Percentiles rank a stretch among this genome's conserved stretches.
phyloP scores from a whole-genome alignment of 352 stramenopile genomes.

The Lagenidium sp. region DNA sequence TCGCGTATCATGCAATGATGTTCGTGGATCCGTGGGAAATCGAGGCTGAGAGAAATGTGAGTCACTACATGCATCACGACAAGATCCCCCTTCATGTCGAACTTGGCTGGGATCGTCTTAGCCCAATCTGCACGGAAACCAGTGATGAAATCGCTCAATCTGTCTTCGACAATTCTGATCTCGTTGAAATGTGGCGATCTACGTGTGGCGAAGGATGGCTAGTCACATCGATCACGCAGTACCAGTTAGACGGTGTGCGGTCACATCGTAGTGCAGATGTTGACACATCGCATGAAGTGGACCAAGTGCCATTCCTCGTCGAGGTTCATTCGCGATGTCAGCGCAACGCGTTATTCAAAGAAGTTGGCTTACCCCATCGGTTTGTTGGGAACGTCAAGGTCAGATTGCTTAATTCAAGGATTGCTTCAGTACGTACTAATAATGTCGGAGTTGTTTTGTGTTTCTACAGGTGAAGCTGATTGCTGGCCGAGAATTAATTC shows the following conservation, averaged over 20 bases:
- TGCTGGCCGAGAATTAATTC: slow-evolving; percentile 59
- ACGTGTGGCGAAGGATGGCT: slow-evolving; percentile 70
- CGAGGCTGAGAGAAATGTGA: slow-evolving; percentile 52
- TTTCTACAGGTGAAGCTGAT: slow-evolving; percentile 39
- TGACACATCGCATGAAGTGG: slow-evolving; percentile 12
- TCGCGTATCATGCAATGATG: slow-evolving; percentile 53
- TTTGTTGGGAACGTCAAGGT: slow-evolving; percentile 65
- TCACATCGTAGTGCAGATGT: slow-evolving; percentile 25
- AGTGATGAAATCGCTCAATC: slow-evolving; percentile 52
- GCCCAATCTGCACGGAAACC: slow-evolving; percentile 48
- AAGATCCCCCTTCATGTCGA: slow-evolving; percentile 43
- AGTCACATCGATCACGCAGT: slow-evolving; percentile 75
- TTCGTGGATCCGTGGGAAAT: slow-evolving; percentile 81
- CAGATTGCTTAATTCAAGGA: too few relatives aligned
- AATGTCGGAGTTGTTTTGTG: not conserved
- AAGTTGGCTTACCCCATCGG: slow-evolving; percentile 63
- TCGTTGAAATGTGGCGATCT: slow-evolving; percentile 64
- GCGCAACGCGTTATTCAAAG: slow-evolving; percentile 70
- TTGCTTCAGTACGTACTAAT: not conserved
- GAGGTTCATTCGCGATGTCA: slow-evolving; percentile 65
- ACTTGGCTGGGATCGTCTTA: slow-evolving; percentile 67
- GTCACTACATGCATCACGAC: slow-evolving; percentile 50
- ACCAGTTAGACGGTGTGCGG: slow-evolving; percentile 60
- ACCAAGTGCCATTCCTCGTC: slow-evolving; percentile 46
- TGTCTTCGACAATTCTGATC: slow-evolving; percentile 43